Base-by-base conservation (phyloP, 208 protist genomes). In the Crithidia bombi region DNA sequence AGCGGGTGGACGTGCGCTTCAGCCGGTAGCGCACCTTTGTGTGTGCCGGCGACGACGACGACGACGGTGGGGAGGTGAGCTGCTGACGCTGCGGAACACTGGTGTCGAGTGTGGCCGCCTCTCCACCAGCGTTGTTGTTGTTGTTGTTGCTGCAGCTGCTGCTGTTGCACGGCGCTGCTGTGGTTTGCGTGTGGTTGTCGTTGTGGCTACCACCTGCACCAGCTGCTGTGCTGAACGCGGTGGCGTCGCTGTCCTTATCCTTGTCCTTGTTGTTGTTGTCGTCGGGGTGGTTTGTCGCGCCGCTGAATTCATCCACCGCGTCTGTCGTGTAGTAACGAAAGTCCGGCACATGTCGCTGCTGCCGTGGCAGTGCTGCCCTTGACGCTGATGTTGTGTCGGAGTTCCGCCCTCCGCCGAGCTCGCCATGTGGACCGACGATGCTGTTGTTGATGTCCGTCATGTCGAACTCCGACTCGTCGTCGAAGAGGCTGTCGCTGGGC, bases 251-350 rank as follows among this genome's bases (percentile, higher is more conserved):
- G 49, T 15, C 38, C 46, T 3, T 36, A 41, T 44, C 69, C 10
- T 26, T 58, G 14, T 39, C 44, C 3, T 46, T 35, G 36, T 21
- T 62, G 35, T 12, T 44, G 49, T 66, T 54, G 41, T 30, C 47
- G 55, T 62, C 28, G 4, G 17, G 30, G 17, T 10, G 3, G 7
- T 25, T 25, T 12, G 33, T 21, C 1, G 32, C 44, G 1, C 32
- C 4, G 25, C 59, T 55, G 35, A 79, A 78, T 58, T 83, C 78
- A 33, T 78, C 78, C 7, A 72, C 64, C 25, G 68, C 72, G 26
- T 83, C 78, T 12, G 78, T 73, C 14, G 72, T 79, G 72, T 73
- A 83, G 64, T 79, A 79, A n/a, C 51, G 52, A 21, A 23, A 54
- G 30, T 72, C 67, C 0, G 55, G 23, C 54, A 36, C 25, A 3